Evolutionary conservation across 129 eudicot genomes (phyloP), one percentile per base, ranked within the genome.

Genomic region (Tagetes patula): DNA sequence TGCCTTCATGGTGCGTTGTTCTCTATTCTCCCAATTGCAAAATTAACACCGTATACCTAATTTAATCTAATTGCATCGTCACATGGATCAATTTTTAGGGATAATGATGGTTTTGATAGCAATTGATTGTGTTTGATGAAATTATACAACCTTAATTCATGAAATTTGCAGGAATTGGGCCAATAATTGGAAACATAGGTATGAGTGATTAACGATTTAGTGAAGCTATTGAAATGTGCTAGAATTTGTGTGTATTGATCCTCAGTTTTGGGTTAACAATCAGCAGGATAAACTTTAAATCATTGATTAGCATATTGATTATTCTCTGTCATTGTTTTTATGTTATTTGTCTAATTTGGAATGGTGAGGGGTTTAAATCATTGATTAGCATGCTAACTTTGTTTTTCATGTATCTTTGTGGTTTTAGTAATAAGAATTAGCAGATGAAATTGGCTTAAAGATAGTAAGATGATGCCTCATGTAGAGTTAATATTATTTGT

Each of bases 1-100:
- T 8, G 37, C 85, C n/a, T 83, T 86, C 72, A 52, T 86, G 87
- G 85, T 83, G 56, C 67, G 80, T 46, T 42, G 30, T 40, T 40
- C 5, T 40, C 5, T 40, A 0, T 0, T 40, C 43, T 40, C 3
- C 5, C 3, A 40, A 40, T 40, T 40, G 43, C 3, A 40, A 2
- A 40, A 40, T 40, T 40, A 40, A 40, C 41, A 39, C 41, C 3
- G 41, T 39, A 6, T 6, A 43, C 48, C 48, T 43, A 43, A 43
- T 43, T 43, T 40, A 6, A 1, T 6, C 69, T 1, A 65, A 65
- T 4, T 43, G 46, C 40, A 13, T 36, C 69, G 20, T 65, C 49
- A n/a, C 14, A 33, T 1, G 47, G 33, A 38, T 27, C 39, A 20
- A 3, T 4, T 53, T 2, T 42, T 4, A 1, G 47, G 6, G 6